Evolutionary conservation across 805 yeast species (phyloP).

Genomic region (Pichia membranifaciens): DNA sequence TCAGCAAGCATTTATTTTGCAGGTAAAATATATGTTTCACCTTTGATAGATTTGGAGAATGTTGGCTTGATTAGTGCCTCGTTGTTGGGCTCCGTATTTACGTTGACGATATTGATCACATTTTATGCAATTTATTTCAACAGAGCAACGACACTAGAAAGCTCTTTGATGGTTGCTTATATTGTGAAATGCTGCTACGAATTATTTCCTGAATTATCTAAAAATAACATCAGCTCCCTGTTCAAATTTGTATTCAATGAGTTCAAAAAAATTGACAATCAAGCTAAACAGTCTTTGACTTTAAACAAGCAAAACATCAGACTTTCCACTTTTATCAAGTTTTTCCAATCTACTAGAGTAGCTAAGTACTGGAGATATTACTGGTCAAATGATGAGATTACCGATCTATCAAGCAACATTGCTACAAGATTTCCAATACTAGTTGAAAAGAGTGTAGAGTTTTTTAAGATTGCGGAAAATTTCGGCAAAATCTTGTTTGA

Average conservation of each 20-base stretch:
- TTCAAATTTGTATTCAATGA: conserved; percentile 33
- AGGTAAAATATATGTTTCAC: conserved; percentile 75
- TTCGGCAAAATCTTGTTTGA: conserved; percentile 26
- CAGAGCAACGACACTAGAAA: conserved; percentile 85
- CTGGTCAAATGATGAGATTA: conserved; percentile 2
- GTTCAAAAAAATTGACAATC: conserved; percentile 31
- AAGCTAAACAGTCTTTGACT: conserved; percentile 21
- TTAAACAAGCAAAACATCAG: conserved; percentile 16
- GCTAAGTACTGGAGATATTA: not conserved
- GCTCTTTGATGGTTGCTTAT: conserved; percentile 80
- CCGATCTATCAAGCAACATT: not conserved
- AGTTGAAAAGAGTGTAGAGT: conserved; percentile 6
- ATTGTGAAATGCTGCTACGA: conserved; percentile 90
- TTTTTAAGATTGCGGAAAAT: conserved; percentile 21
- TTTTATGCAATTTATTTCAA: conserved; percentile 78
- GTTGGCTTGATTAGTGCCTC: conserved; percentile 73
- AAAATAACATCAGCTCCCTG: conserved; percentile 31
- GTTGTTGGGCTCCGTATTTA: conserved; percentile 76
- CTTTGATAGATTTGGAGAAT: conserved; percentile 47
- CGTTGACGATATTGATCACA: conserved; percentile 68
- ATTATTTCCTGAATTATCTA: conserved; percentile 81
- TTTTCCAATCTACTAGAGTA: not conserved
- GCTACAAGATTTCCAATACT: conserved; percentile 3
- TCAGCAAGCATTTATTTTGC: conserved; percentile 74
- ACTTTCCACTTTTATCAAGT: not conserved